phyloP scores from a whole-genome alignment of 106 monocot genomes.

The Cymbidium sinense region DNA sequence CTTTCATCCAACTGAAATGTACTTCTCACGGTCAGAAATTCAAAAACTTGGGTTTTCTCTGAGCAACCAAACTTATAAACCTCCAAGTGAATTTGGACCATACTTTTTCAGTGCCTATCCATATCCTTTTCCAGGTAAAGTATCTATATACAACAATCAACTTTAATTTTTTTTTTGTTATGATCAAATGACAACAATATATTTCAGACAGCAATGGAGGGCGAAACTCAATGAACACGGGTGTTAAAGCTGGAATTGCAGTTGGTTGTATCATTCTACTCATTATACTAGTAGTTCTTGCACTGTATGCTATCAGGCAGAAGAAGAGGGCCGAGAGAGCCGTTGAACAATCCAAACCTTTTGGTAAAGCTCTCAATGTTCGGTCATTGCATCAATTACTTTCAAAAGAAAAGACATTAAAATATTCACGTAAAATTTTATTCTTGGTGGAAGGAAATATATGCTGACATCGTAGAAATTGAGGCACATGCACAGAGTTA shows the following conservation, averaged over 20 bases:
- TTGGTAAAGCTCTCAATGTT: conserved; percentile 42
- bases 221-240: conserved; percentile 31
- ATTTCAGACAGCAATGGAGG: conserved; percentile 20
- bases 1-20: conserved; percentile 39
- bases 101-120: conserved; percentile 44
- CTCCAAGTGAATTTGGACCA: conserved; percentile 55
- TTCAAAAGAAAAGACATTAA: background rate
- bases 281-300: conserved; percentile 29
- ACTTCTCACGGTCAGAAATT: conserved; percentile 44
- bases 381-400: background rate
- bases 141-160: background rate
- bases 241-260: conserved; percentile 42
- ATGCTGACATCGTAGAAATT: too few species aligned
- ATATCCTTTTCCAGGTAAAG: conserved; percentile 41
- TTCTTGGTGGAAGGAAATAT: too few species aligned
- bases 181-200: background rate
- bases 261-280: conserved; percentile 39
- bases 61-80: conserved; percentile 61
- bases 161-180: background rate
- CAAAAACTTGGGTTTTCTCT: conserved; percentile 41
- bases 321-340: conserved; percentile 63
- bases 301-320: conserved; percentile 54
- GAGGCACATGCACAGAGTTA: too few species aligned
- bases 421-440: too few species aligned
- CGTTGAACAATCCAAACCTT: conserved; percentile 36